A percentile compares a stretch with the other conserved stretches of the same genome.
These are phyloP conservation scores for Limnanthes douglasii DNA, from an alignment of 345 rosid species.

Conservation along the genomic window DNA sequence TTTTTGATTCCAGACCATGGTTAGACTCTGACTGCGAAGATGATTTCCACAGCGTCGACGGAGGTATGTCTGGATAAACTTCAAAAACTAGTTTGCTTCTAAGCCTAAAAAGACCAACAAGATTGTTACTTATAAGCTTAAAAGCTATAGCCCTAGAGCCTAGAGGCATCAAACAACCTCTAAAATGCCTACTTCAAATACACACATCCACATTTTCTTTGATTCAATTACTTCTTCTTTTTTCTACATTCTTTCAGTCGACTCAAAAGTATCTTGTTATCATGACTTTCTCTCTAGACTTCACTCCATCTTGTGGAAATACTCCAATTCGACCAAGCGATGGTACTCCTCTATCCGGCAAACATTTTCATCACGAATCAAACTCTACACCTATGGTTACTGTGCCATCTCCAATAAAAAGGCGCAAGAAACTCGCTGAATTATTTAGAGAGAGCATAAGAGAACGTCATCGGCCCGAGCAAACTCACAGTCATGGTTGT, in stretches of 20 bases:
- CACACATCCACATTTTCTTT: too few species aligned
- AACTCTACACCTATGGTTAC: too few species aligned
- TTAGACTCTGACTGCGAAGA: constrained; percentile 63
- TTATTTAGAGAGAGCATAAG: constrained; percentile 31
- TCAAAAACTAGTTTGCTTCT: too few species aligned
- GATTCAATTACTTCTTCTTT: background rate
- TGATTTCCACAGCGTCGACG: constrained; percentile 58
- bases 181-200: too few species aligned
- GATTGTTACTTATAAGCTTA: too few species aligned
- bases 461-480: constrained; percentile 11
- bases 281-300: too few species aligned
- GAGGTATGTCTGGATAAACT: constrained; percentile 51
- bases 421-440: constrained; percentile 42
- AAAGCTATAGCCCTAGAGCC: too few species aligned
- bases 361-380: background rate
- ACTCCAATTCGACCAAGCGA: constrained; percentile 45
- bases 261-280: background rate
- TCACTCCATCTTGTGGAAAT: constrained; percentile 56
- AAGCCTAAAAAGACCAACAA: too few species aligned
- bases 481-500: constrained; percentile 20
- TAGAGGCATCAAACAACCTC: too few species aligned
- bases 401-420: constrained; percentile 24
- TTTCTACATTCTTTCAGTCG: background rate
- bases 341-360: constrained; percentile 21
- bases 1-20: constrained; percentile 55